Evolutionary conservation across 768 basidiomycete genomes (phyloP).

Genomic region (Kwoniella botswanensis): DNA sequence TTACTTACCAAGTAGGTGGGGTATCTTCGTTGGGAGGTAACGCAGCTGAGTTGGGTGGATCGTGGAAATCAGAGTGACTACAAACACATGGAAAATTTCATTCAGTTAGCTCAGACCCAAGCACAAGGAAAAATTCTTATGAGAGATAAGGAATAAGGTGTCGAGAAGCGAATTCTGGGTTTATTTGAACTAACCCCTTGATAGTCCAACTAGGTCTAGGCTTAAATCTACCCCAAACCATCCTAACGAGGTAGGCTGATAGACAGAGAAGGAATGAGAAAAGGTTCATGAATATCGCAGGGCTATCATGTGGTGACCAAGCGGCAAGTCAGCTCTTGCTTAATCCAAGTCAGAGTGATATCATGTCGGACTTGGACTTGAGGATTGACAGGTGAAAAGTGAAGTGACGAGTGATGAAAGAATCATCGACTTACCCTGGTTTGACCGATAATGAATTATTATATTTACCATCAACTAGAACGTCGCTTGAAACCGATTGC

Average conservation of each 20-base stretch:
- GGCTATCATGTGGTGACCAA: constrained; percentile 12
- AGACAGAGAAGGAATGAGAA: constrained; percentile 36
- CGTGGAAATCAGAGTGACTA: constrained; percentile 12
- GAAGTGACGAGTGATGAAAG: too few relatives aligned
- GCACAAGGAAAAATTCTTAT: too few relatives aligned
- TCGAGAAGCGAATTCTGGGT: neutral
- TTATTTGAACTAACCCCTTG: constrained; percentile 24
- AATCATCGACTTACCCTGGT: constrained; percentile 13
- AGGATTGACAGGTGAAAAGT: too few relatives aligned
- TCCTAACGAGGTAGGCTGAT: constrained; percentile 25
- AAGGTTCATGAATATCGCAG: constrained; percentile 41
- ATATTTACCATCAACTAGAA: neutral
- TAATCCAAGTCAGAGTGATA: too few relatives aligned
- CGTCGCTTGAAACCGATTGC: neutral
- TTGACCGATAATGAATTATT: neutral
- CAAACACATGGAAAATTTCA: neutral
- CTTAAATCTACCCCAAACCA: constrained; percentile 26
- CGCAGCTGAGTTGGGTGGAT: constrained; percentile 14
- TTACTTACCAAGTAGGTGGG: constrained; percentile 22
- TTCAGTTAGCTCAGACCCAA: too few relatives aligned
- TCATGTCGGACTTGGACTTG: too few relatives aligned
- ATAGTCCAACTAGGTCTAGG: constrained; percentile 46
- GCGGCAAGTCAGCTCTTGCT: neutral
- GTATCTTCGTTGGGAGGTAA: constrained; percentile 17
- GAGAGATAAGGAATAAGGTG: too few relatives aligned